Conservation (phyloP, 805 yeast species). For the Pichia deserticola region DNA sequence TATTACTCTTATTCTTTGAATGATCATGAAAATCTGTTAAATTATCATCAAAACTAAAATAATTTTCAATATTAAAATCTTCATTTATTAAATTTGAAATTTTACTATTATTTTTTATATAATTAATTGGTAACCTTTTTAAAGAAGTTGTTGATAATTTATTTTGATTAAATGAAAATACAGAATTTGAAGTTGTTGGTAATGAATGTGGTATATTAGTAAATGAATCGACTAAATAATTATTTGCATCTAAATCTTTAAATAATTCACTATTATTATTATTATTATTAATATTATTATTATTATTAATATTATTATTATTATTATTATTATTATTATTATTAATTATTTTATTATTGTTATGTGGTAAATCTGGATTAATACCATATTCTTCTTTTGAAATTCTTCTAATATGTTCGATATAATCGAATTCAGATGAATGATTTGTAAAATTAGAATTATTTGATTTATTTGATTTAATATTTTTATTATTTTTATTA, state of each 20-base stretch:
- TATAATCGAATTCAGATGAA: slow-evolving; percentile 29
- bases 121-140: slow-evolving; percentile 5
- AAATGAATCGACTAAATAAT: slow-evolving; percentile 6
- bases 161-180: slow-evolving; percentile 14
- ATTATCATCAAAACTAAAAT: slow-evolving; percentile 26
- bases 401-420: slow-evolving; percentile 31
- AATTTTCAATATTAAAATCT: slow-evolving; percentile 27
- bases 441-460: background rate
- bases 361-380: slow-evolving; percentile 16
- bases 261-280: background rate
- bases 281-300: background rate
- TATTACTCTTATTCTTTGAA: background rate
- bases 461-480: background rate
- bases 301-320: background rate
- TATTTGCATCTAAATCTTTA: background rate
- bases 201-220: slow-evolving; percentile 24
- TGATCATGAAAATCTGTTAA: slow-evolving; percentile 18
- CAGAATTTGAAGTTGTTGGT: slow-evolving; percentile 19
- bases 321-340: background rate
- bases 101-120: slow-evolving; percentile 1
- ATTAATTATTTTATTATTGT: background rate
- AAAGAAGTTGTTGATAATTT: slow-evolving; percentile 7
- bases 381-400: slow-evolving; percentile 30
- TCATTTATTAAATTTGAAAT: slow-evolving; percentile 6
- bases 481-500: background rate